Evolutionary conservation across 768 basidiomycete genomes (phyloP).

Genomic region (Suillus subalutaceus): DNA sequence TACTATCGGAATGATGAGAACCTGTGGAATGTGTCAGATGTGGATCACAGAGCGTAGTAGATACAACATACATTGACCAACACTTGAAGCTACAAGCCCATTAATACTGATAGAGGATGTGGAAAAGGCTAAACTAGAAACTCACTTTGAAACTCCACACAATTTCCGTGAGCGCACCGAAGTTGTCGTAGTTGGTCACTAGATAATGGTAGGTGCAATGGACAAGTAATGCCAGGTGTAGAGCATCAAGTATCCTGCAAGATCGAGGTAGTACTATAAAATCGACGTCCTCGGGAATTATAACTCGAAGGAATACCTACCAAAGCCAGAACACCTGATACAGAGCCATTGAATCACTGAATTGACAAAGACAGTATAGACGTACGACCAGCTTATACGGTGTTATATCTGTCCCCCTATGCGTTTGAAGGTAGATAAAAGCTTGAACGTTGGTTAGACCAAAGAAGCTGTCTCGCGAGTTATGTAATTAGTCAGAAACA

Average conservation of each 20-base stretch:
- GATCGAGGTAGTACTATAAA: too few relatives aligned
- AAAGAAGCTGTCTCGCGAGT: neutral
- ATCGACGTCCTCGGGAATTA: neutral
- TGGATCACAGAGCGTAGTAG: neutral
- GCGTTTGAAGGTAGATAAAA: neutral
- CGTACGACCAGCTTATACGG: neutral
- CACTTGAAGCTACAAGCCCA: neutral
- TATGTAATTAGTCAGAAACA: neutral
- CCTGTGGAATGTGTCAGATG: neutral
- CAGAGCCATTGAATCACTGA: neutral
- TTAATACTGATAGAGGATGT: neutral
- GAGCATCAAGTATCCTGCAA: neutral
- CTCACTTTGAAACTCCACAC: slow-evolving; percentile 5
- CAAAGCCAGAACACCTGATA: neutral
- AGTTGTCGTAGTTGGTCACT: neutral
- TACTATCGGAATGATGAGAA: neutral
- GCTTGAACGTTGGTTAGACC: slow-evolving; percentile 6
- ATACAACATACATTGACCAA: neutral
- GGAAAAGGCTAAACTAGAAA: neutral
- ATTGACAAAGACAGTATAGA: neutral
- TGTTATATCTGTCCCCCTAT: neutral
- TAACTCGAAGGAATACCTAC: neutral
- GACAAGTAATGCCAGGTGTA: neutral
- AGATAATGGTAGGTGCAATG: neutral
- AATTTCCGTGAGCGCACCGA: neutral